These are phyloP conservation scores for Pseudogymnoascus sp. DNA, from an alignment of 2,329 filamentous ascomycete species.

Conservation along the genomic window DNA sequence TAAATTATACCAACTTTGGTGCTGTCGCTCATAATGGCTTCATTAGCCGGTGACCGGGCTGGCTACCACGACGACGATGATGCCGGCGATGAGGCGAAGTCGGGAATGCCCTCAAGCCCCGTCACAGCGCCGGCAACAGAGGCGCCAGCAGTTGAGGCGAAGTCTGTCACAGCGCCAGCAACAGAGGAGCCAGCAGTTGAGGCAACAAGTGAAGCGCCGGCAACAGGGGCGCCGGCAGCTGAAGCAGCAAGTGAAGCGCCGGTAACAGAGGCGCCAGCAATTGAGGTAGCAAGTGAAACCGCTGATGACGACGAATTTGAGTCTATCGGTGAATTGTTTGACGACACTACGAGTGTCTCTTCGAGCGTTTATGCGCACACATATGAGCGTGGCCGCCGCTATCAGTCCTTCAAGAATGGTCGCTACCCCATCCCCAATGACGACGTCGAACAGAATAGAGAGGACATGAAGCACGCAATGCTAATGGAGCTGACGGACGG, in stretches of 20 bases:
- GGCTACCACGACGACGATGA: neutral
- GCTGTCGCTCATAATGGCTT: neutral
- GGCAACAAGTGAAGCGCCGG: slow-evolving; percentile 12
- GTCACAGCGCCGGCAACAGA: neutral
- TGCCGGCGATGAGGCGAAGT: neutral
- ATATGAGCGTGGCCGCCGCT: slow-evolving; percentile 9
- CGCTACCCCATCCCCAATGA: slow-evolving; percentile 1
- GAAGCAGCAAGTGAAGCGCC: neutral
- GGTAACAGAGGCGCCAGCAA: neutral
- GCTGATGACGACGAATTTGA: slow-evolving; percentile 21
- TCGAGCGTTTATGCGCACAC: slow-evolving; percentile 24
- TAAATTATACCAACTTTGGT: neutral
- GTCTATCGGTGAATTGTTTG: slow-evolving; percentile 17
- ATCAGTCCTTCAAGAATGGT: slow-evolving; percentile 1
- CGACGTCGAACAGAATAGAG: slow-evolving; percentile 10
- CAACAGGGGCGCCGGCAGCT: neutral
- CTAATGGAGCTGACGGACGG: slow-evolving; percentile 30
- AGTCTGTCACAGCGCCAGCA: neutral
- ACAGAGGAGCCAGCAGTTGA: slow-evolving; percentile 12
- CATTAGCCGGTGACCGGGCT: neutral
- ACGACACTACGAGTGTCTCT: slow-evolving; percentile 19
- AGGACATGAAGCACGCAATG: slow-evolving; percentile 31
- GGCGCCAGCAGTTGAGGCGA: neutral
- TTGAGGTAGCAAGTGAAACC: slow-evolving; percentile 16
- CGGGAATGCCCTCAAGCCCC: neutral